phyloP scores from a whole-genome alignment of 768 basidiomycete genomes.

The Rhodotorula toruloides region DNA sequence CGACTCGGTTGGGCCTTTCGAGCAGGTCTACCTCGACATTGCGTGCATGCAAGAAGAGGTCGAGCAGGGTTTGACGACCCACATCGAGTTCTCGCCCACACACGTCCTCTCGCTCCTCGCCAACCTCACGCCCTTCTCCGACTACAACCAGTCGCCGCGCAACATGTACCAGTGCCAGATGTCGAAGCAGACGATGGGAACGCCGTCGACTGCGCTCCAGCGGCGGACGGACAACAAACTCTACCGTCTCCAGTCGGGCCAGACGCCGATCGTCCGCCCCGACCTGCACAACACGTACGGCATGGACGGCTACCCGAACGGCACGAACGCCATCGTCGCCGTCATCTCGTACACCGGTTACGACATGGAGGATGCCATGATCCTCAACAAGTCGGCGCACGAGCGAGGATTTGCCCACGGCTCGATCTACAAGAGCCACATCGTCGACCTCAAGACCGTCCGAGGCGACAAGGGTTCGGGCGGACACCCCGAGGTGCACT shows the following conservation, averaged over 20 bases:
- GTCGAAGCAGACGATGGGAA: constrained; percentile 99
- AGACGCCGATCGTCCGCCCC: constrained; percentile 90
- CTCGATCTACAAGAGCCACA: constrained; percentile 89
- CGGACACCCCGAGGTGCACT: constrained; percentile 71
- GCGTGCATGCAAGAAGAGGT: constrained; percentile 85
- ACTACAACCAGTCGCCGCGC: constrained; percentile 86
- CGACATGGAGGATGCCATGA: constrained; percentile 99
- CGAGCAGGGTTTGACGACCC: constrained; percentile 65
- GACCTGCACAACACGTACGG: constrained; percentile 86
- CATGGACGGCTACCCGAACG: constrained; percentile 97
- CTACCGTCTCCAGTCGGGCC: constrained; percentile 89
- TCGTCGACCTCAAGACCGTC: constrained; percentile 78
- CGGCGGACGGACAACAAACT: constrained; percentile 98
- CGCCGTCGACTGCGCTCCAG: constrained; percentile 81
- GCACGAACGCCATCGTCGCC: constrained; percentile 96
- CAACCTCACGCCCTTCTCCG: constrained; percentile 96
- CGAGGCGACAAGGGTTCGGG: constrained; percentile 58
- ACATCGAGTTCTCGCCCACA: constrained; percentile 89
- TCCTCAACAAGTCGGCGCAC: constrained; percentile 95
- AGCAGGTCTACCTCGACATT: constrained; percentile 99
- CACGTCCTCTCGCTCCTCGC: constrained; percentile 95
- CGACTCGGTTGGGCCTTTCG: constrained; percentile 91
- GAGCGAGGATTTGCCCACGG: constrained; percentile 97
- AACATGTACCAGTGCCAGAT: constrained; percentile 62
- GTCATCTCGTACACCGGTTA: constrained; percentile 99